Evolutionary conservation across 2,329 filamentous ascomycete species (phyloP).

Genomic region (Talaromyces islandicus): DNA sequence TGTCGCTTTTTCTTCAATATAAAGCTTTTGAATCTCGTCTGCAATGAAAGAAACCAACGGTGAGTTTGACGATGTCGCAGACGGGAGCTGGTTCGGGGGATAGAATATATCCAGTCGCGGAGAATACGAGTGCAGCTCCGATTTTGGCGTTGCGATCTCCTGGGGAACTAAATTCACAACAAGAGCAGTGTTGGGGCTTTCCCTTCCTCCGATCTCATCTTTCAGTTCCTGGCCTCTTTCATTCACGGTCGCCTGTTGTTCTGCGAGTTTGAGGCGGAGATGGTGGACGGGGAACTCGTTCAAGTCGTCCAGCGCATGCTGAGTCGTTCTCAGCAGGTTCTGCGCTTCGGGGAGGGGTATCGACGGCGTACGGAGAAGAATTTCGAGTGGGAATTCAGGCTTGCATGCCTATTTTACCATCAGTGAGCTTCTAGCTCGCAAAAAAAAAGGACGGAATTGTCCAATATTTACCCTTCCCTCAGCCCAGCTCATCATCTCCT

Average conservation of each 20-base stretch:
- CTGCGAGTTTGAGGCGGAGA: slow-evolving; percentile 62
- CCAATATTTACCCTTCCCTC: slow-evolving; percentile 67
- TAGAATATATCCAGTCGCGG: slow-evolving; percentile 74
- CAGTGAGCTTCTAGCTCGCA: background rate
- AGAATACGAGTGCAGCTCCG: slow-evolving; percentile 62
- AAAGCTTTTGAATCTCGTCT: slow-evolving; percentile 68
- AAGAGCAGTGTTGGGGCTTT: slow-evolving; percentile 51
- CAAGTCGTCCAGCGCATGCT: slow-evolving; percentile 77
- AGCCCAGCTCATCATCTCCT: slow-evolving; percentile 85
- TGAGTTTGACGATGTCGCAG: slow-evolving; percentile 63
- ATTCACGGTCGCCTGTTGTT: slow-evolving; percentile 21
- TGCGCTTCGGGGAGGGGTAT: slow-evolving; percentile 63
- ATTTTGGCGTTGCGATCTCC: slow-evolving; percentile 46
- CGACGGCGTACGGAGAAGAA: slow-evolving; percentile 66
- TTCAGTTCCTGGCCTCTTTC: slow-evolving; percentile 6
- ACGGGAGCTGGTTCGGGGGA: slow-evolving; percentile 61
- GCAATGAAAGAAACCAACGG: slow-evolving; percentile 72
- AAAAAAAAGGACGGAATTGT: background rate
- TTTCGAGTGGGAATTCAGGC: slow-evolving; percentile 79
- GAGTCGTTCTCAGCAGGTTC: slow-evolving; percentile 70
- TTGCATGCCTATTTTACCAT: slow-evolving; percentile 63
- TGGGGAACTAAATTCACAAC: slow-evolving; percentile 62
- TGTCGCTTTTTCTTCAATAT: slow-evolving; percentile 81
- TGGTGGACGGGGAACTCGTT: slow-evolving; percentile 84
- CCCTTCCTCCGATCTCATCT: slow-evolving; percentile 11